Evolutionary conservation across 129 eudicot species (phyloP).

Genomic region (carrot (Daucus carota)): DH1_v3.0 NC_030384.2:42602001-42602500

Average conservation of each 20-base stretch:
- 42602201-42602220: constrained; percentile 75
- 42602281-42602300: constrained; percentile 24
- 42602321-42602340: constrained; percentile 29
- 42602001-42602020: constrained; percentile 84
- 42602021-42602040: constrained; percentile 67
- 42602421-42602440: constrained; percentile 26
- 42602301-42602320: constrained; percentile 34
- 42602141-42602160: constrained; percentile 70
- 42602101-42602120: constrained; percentile 77
- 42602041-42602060: constrained; percentile 76
- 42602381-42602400: constrained; percentile 32
- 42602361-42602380: constrained; percentile 23
- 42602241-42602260: constrained; percentile 38
- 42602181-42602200: constrained; percentile 84
- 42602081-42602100: constrained; percentile 81
- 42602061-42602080: constrained; percentile 79
- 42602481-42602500: constrained; percentile 33
- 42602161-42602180: constrained; percentile 94
- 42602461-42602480: constrained; percentile 19
- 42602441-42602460: constrained; percentile 20
- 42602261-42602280: constrained; percentile 39
- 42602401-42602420: constrained; percentile 21
- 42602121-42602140: constrained; percentile 90
- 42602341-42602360: constrained; percentile 45
- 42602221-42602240: constrained; percentile 71